Evolutionary conservation across 1,284 basidiomycete species (phyloP).

Genomic region (Cystobasidium pallidum): DNA sequence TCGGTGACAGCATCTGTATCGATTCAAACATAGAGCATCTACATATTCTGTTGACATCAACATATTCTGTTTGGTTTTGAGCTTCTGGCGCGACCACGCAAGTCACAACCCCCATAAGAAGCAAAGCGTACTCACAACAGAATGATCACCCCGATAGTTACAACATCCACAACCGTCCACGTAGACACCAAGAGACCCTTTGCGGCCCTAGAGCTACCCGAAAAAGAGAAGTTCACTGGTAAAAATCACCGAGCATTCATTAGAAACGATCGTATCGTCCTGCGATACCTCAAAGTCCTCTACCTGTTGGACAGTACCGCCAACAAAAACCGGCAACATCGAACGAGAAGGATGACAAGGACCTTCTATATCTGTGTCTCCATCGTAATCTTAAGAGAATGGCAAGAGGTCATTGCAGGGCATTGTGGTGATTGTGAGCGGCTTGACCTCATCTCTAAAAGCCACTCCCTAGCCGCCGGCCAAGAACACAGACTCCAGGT

Average conservation of each 20-base stretch:
- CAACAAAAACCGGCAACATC: not conserved
- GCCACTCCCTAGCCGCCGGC: no score
- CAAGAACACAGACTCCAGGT: no score
- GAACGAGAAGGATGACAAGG: slow-evolving; percentile 11
- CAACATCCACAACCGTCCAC: slow-evolving; percentile 1
- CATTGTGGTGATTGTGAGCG: not conserved
- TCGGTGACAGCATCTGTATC: no score
- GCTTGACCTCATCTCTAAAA: no score
- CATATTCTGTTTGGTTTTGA: no score
- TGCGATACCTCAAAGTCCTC: slow-evolving; percentile 20
- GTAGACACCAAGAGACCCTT: slow-evolving; percentile 8
- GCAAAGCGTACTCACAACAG: slow-evolving; percentile 8
- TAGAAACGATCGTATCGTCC: not conserved
- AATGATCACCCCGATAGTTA: not conserved
- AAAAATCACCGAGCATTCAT: slow-evolving; percentile 16
- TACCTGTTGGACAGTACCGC: not conserved
- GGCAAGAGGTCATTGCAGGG: slow-evolving; percentile 14
- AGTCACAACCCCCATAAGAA: not conserved
- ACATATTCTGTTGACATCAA: no score
- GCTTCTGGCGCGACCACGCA: no score
- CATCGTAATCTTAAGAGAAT: slow-evolving; percentile 22
- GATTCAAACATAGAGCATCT: no score
- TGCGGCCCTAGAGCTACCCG: slow-evolving; percentile 11
- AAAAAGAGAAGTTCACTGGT: slow-evolving; percentile 17
- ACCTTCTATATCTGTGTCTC: slow-evolving; percentile 1